A percentile compares a stretch with the other conserved stretches of the same genome.
phyloP scores from a whole-genome alignment of 2,329 filamentous ascomycete genomes.

The Mycosphaerella sp. region DNA sequence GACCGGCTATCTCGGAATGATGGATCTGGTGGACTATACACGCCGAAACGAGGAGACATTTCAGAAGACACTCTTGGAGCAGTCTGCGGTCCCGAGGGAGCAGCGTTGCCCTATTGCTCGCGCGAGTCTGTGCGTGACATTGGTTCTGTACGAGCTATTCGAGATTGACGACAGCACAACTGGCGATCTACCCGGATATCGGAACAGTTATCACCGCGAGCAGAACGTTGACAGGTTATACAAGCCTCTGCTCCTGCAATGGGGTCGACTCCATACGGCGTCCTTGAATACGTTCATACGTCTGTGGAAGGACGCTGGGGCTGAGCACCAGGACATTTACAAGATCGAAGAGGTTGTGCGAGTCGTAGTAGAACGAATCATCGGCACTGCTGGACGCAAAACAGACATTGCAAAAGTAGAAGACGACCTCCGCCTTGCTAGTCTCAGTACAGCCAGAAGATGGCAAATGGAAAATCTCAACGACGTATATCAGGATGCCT shows the following conservation, averaged over 20 bases:
- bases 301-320: conserved; percentile 85
- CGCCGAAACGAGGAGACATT: conserved; percentile 87
- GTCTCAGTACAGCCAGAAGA: conserved; percentile 69
- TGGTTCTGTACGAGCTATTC: conserved; percentile 90
- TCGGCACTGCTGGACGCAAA: conserved; percentile 72
- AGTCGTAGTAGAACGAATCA: conserved; percentile 82
- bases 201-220: conserved; percentile 32
- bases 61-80: conserved; percentile 85
- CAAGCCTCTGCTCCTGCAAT: conserved; percentile 80
- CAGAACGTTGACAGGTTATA: conserved; percentile 73
- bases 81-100: conserved; percentile 63
- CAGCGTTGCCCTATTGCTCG: conserved; percentile 82
- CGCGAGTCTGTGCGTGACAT: conserved; percentile 78
- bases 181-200: conserved; percentile 10
- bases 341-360: conserved; percentile 89
- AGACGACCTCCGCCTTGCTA: conserved; percentile 79
- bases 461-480: conserved; percentile 92
- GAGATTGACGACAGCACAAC: conserved; percentile 60
- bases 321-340: conserved; percentile 78
- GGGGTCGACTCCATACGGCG: conserved; percentile 83
- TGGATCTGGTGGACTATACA: conserved; percentile 94
- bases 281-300: conserved; percentile 82
- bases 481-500: conserved; percentile 86
- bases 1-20: conserved; percentile 88
- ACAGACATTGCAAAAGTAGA: conserved; percentile 84